Conservation (phyloP, 208 protist species). For the Jaenimonas drosophilae region DNA sequence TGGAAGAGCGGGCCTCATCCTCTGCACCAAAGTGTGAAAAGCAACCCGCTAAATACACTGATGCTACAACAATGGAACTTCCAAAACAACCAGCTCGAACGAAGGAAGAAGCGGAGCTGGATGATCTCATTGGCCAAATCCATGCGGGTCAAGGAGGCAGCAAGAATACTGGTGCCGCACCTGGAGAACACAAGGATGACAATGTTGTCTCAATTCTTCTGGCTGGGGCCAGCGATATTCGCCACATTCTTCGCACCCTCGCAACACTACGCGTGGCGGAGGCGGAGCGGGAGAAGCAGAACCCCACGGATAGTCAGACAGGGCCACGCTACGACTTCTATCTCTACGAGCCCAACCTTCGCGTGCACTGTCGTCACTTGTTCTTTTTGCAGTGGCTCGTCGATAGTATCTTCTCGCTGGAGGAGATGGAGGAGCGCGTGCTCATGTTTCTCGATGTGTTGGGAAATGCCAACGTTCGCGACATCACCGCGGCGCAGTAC, state of each 20-base stretch:
- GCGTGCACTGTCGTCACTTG: constrained; percentile 74
- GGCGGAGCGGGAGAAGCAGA: constrained; percentile 3
- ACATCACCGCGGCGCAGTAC: constrained; percentile 63
- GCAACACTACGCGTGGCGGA: constrained; percentile 28
- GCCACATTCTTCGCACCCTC: constrained; percentile 79
- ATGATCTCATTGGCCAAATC: constrained; percentile 1
- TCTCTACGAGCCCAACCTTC: constrained; percentile 84
- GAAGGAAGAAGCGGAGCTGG: constrained; percentile 14
- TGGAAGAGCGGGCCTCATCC: not conserved
- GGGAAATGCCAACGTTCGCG: constrained; percentile 67
- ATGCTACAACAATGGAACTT: not conserved
- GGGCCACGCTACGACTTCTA: constrained; percentile 60
- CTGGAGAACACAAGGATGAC: constrained; percentile 1
- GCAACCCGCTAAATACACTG: constrained; percentile 1
- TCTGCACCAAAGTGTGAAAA: not conserved
- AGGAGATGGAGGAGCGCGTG: constrained; percentile 83
- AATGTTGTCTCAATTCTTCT: constrained; percentile 65
- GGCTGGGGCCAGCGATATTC: constrained; percentile 64
- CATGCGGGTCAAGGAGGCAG: not conserved
- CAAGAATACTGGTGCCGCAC: not conserved
- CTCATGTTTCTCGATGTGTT: constrained; percentile 88
- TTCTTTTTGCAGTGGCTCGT: constrained; percentile 88
- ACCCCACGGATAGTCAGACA: not conserved
- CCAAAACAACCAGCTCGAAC: not conserved
- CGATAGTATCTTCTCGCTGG: constrained; percentile 80